phyloP scores from a whole-genome alignment of 768 basidiomycete genomes.

The Boletus subparvulus region DNA sequence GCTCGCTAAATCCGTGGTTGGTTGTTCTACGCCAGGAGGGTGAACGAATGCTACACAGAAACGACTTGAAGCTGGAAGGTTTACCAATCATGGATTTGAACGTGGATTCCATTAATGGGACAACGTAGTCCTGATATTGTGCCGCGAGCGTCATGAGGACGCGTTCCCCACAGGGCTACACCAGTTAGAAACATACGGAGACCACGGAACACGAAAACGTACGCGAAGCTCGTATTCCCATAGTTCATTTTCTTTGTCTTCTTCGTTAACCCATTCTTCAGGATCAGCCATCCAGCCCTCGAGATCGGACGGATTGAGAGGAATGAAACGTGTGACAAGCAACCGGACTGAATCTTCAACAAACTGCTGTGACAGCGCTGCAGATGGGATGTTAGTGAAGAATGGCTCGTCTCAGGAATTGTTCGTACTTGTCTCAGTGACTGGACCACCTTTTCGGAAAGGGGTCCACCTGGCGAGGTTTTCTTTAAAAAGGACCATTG shows the following conservation, averaged over 20 bases:
- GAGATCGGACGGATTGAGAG: slow-evolving; percentile 77
- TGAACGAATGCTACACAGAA: not conserved
- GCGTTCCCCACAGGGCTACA: slow-evolving; percentile 89
- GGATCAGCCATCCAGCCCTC: slow-evolving; percentile 85
- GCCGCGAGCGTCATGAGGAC: slow-evolving; percentile 77
- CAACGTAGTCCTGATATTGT: slow-evolving; percentile 68
- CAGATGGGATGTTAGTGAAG: slow-evolving; percentile 12
- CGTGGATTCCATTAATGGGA: slow-evolving; percentile 58
- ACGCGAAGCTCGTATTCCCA: slow-evolving; percentile 95
- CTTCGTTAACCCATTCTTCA: slow-evolving; percentile 91
- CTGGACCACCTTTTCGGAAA: slow-evolving; percentile 54
- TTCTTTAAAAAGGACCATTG: slow-evolving; percentile 84
- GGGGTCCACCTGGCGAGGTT: slow-evolving; percentile 78
- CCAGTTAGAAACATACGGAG: not conserved
- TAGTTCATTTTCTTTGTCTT: slow-evolving; percentile 86
- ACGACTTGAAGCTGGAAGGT: not conserved
- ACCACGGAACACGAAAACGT: slow-evolving; percentile 27
- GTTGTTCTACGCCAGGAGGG: slow-evolving; percentile 36
- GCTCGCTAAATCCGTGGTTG: slow-evolving; percentile 51
- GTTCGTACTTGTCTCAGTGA: slow-evolving; percentile 57
- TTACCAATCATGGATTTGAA: slow-evolving; percentile 65
- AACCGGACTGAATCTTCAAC: slow-evolving; percentile 72
- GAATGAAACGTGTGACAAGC: slow-evolving; percentile 82
- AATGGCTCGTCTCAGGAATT: not conserved
- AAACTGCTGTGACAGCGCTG: slow-evolving; percentile 66